Conservation (phyloP, 176 grass and related monocot species). For the Alloteropsis semialata region DNA sequence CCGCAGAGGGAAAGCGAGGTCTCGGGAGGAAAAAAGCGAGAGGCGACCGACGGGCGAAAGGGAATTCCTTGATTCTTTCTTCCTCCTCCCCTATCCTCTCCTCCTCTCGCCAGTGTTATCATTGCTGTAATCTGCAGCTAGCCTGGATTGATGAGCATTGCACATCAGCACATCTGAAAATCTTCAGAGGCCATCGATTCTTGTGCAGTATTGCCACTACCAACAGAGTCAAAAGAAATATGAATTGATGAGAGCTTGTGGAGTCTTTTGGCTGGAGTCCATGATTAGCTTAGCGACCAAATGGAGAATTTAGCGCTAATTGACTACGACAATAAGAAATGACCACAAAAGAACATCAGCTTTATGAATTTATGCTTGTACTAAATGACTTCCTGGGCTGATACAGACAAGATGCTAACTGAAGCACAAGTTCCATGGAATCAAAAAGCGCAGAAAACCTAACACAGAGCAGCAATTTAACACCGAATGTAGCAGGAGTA, state of each 20-base stretch:
- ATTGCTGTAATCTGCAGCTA: constrained; percentile 21
- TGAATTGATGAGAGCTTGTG: neutral
- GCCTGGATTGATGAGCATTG: neutral
- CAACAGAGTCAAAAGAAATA: neutral
- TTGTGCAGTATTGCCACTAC: neutral
- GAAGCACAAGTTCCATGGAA: constrained; percentile 25
- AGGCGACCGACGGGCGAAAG: constrained; percentile 8
- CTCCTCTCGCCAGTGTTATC: neutral
- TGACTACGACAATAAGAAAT: neutral
- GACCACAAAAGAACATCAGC: neutral
- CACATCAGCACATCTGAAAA: neutral
- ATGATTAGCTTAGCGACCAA: neutral
- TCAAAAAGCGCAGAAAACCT: neutral
- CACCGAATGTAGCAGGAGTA: neutral
- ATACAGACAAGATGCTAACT: constrained; percentile 7
- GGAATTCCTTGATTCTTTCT: constrained; percentile 17
- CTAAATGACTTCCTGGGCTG: constrained; percentile 4
- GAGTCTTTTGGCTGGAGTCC: neutral
- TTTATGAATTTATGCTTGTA: neutral
- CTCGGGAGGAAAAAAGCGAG: neutral
- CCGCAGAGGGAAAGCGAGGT: neutral
- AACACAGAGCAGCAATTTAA: neutral
- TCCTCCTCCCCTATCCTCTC: neutral
- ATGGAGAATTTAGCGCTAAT: neutral
- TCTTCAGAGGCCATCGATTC: neutral